phyloP scores from a whole-genome alignment of 73 alveolate species.

The Paramecium sonneborni region DNA sequence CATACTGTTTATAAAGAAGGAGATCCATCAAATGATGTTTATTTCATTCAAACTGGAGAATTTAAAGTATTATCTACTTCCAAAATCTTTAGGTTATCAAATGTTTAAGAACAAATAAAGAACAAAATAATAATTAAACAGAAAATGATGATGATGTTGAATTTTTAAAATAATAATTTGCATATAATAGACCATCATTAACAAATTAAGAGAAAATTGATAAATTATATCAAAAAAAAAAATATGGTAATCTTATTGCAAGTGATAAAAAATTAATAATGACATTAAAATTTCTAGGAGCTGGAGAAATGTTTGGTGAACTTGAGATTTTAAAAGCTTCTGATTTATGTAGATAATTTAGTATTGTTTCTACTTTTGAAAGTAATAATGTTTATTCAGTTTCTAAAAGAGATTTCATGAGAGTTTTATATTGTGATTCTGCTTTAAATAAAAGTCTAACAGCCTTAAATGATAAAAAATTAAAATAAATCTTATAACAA shows the following conservation, averaged over 20 bases:
- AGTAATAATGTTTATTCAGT: conserved; percentile 11
- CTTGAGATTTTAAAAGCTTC: conserved; percentile 3
- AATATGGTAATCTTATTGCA: conserved; percentile 14
- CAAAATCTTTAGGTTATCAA: conserved; percentile 8
- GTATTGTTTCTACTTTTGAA: conserved; percentile 18
- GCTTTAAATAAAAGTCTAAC: not conserved
- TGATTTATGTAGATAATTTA: conserved; percentile 30
- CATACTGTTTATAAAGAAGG: conserved; percentile 56
- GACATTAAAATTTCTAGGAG: conserved; percentile 40
- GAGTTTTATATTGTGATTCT: conserved; percentile 9
- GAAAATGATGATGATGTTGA: conserved; percentile 19
- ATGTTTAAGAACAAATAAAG: not conserved
- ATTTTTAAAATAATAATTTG: conserved; percentile 28
- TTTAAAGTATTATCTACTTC: not conserved
- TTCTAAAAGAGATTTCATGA: conserved; percentile 31
- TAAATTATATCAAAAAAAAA: conserved; percentile 19
- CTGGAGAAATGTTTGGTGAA: conserved; percentile 60
- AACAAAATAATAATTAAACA: not conserved
- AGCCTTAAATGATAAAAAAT: not conserved
- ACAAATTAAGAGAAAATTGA: conserved; percentile 48
- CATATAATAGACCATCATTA: not conserved
- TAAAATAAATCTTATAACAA: not conserved
- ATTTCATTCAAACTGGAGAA: conserved; percentile 41
- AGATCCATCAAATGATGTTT: conserved; percentile 36
- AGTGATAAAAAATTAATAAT: not conserved